Base-by-base conservation (phyloP, 2,329 filamentous ascomycete species). In the Arthrobotrys iridis region DNA sequence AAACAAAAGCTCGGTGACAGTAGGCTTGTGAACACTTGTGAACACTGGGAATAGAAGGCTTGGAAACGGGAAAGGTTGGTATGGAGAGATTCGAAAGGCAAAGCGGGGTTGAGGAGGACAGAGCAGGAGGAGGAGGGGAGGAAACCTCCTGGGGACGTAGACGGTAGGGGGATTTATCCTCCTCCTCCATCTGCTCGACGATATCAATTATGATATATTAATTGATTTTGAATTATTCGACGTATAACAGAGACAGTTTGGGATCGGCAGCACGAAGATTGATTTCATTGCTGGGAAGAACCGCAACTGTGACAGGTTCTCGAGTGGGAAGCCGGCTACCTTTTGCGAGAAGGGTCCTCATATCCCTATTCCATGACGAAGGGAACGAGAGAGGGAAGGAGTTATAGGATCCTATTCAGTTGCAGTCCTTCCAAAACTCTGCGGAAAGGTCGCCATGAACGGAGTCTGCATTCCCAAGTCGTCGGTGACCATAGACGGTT, bases 151-250 rank as follows among this genome's bases (percentile, higher is more conserved):
- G 26, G 48, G 41, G 26, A 15, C 30, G 22, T 59, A 11, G 35
- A 50, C 18, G 35, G 52, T 18, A 18, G 41, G 50, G 22, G 33
- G 3, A n/a, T n/a, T n/a, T 55, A 7, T 65, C 66, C 58, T 66
- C 35, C 6, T 6, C 18, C 15, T 22, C 24, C 15, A 18, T 45
- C 48, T 50, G 28, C 46, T 45, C 33, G 2, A 52, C 7, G 30
- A 33, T 65, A 57, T 55, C 35, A 28, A 58, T 15, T n/a, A 41
- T 28, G 59, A 37, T 45, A 71, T 72, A 73, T 73, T 7, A 28
- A 43, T 45, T 45, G 43, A 55, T 73, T 65, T 65, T 65, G 50
- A 37, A 58, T 33, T 71, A 55, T 50, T 43, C 24, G 43, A 10
- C 11, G 20, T 41, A 67, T 55, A 37, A 13, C 18, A 26, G 22